These are phyloP conservation scores for Bombardia bombarda DNA, from an alignment of 495 filamentous ascomycete genomes.

Conservation along the genomic window DNA sequence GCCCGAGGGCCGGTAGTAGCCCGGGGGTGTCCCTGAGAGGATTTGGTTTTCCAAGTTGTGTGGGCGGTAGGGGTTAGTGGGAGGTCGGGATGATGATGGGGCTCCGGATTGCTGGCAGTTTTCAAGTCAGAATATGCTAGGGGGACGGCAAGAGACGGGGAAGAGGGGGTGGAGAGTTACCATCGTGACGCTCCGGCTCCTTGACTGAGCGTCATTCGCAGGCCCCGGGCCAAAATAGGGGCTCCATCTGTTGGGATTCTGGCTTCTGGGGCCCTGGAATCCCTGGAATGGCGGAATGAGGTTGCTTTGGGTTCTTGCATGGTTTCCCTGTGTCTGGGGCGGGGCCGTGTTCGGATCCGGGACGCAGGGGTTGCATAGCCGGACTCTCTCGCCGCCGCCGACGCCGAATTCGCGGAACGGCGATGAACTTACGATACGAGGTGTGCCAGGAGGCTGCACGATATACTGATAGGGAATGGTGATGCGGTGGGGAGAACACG, in stretches of 20 bases:
- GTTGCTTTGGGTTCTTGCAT: constrained; percentile 24
- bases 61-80: constrained; percentile 6
- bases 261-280: background rate
- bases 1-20: constrained; percentile 24
- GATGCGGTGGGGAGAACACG: constrained; percentile 91
- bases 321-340: constrained; percentile 25
- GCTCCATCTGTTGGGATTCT: constrained; percentile 8
- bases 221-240: constrained; percentile 15
- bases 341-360: constrained; percentile 82
- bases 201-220: constrained; percentile 20
- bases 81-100: constrained; percentile 11
- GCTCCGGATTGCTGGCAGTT: constrained; percentile 10
- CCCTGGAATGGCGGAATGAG: background rate
- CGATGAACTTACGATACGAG: constrained; percentile 35
- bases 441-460: constrained; percentile 64
- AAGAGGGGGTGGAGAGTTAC: constrained; percentile 18
- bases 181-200: constrained; percentile 38
- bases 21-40: constrained; percentile 29
- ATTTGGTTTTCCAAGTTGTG: constrained; percentile 22
- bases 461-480: constrained; percentile 91
- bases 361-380: constrained; percentile 91
- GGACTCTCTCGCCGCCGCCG: constrained; percentile 76
- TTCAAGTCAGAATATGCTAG: background rate
- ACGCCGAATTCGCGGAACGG: constrained; percentile 36
- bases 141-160: background rate